phyloP scores from a whole-genome alignment of 2,329 filamentous ascomycete genomes.

The Arachnopeziza araneosa region DNA sequence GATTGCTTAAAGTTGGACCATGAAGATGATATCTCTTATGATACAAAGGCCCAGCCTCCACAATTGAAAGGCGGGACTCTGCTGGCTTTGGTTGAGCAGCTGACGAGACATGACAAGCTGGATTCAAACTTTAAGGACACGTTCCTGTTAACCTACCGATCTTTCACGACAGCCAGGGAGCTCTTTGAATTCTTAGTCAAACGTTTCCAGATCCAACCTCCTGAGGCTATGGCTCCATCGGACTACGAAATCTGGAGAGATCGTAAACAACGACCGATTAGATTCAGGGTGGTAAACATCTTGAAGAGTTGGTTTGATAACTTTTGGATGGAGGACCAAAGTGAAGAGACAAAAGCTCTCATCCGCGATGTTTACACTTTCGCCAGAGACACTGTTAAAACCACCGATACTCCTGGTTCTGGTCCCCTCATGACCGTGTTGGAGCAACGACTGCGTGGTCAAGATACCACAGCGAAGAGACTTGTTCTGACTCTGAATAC shows the following conservation, averaged over 20 bases:
- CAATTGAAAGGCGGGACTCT: constrained; percentile 85
- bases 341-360: constrained; percentile 74
- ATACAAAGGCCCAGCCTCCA: constrained; percentile 69
- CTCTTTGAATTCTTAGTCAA: constrained; percentile 90
- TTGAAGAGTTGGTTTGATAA: constrained; percentile 98
- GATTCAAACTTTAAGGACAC: constrained; percentile 97
- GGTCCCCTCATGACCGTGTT: constrained; percentile 78
- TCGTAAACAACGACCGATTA: constrained; percentile 90
- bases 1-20: constrained; percentile 82
- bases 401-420: constrained; percentile 87
- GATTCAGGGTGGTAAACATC: constrained; percentile 95
- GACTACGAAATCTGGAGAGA: constrained; percentile 89
- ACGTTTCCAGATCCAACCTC: constrained; percentile 88
- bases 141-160: constrained; percentile 93
- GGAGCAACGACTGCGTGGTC: constrained; percentile 81
- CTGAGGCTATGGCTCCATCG: constrained; percentile 65
- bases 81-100: constrained; percentile 83
- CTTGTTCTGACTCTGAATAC: constrained; percentile 82
- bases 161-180: constrained; percentile 85
- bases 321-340: constrained; percentile 97
- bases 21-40: constrained; percentile 85
- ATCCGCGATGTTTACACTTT: constrained; percentile 88
- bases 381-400: constrained; percentile 85
- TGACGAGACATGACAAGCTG: constrained; percentile 91
- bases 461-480: constrained; percentile 79